phyloP scores from a whole-genome alignment of 805 yeast species.

The Saccharomyces mikatae region DNA sequence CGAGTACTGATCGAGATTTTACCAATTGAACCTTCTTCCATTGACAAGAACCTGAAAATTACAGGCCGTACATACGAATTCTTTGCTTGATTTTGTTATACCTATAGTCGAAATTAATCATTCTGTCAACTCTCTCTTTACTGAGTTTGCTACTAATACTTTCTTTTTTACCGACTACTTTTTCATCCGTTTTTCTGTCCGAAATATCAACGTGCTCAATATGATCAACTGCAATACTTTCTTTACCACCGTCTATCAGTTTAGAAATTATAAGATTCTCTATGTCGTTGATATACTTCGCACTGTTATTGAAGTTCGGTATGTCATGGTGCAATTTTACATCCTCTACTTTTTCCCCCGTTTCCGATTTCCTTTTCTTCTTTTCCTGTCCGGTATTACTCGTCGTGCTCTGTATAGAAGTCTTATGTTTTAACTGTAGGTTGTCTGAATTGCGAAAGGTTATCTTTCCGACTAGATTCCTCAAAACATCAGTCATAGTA shows the following conservation, averaged over 20 bases:
- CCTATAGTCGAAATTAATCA: constrained; percentile 11
- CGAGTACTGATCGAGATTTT: neutral
- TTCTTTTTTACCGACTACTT: neutral
- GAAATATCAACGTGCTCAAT: neutral
- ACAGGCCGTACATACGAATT: constrained; percentile 2
- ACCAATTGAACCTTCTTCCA: neutral
- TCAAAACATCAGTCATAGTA: neutral
- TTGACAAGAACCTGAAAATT: neutral
- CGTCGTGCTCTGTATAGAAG: neutral
- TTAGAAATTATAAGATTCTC: constrained; percentile 5
- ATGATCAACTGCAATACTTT: neutral
- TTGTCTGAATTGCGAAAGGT: neutral
- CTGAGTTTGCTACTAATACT: constrained; percentile 5
- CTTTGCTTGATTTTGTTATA: constrained; percentile 1
- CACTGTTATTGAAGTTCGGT: constrained; percentile 2
- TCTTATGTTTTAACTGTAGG: neutral
- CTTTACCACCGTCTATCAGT: constrained; percentile 1
- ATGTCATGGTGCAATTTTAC: neutral
- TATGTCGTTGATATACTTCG: constrained; percentile 5
- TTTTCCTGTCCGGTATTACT: neutral
- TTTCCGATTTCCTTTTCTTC: constrained; percentile 1
- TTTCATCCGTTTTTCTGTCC: neutral
- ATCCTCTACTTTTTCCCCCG: neutral
- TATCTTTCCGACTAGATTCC: neutral
- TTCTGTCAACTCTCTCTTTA: constrained; percentile 6